Percentiles rank a stretch among this genome's conserved stretches.
These are phyloP conservation scores for Boletus tomentosulus DNA, from an alignment of 768 basidiomycete genomes.

Conservation along the genomic window DNA sequence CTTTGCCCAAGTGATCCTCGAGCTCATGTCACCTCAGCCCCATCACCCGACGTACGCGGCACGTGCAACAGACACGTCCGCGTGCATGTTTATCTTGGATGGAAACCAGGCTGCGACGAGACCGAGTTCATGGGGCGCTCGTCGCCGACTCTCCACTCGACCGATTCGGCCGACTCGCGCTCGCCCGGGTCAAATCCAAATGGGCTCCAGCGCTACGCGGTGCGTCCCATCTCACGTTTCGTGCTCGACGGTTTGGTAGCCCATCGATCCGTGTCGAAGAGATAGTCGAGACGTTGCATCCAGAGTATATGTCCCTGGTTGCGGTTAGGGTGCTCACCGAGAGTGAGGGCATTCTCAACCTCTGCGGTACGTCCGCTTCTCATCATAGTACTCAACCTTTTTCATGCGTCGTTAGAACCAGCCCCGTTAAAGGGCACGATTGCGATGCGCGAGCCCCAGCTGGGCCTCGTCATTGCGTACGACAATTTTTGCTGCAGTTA, in stretches of 20 bases:
- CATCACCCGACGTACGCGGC: no score
- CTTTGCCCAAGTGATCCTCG: neutral
- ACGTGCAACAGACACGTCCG: slow-evolving; percentile 26
- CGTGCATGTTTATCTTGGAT: slow-evolving; percentile 29
- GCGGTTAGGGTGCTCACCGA: slow-evolving; percentile 26
- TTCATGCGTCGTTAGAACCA: slow-evolving; percentile 17
- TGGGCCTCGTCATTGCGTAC: slow-evolving; percentile 19
- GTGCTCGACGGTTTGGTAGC: neutral
- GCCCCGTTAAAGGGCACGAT: slow-evolving; percentile 20
- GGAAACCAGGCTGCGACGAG: slow-evolving; percentile 28
- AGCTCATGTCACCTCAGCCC: neutral
- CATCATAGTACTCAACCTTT: no score
- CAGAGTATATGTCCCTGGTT: slow-evolving; percentile 25
- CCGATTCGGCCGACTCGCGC: slow-evolving; percentile 14
- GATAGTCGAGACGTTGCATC: slow-evolving; percentile 17
- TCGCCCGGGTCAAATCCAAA: slow-evolving; percentile 14
- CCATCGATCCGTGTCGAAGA: slow-evolving; percentile 22
- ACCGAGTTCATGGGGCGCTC: slow-evolving; percentile 25
- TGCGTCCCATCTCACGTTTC: neutral
- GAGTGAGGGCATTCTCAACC: slow-evolving; percentile 22
- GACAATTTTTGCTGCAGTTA: slow-evolving; percentile 13
- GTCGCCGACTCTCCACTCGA: slow-evolving; percentile 27
- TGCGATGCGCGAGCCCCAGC: slow-evolving; percentile 21
- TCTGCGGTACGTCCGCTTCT: slow-evolving; percentile 17
- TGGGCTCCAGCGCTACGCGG: slow-evolving; percentile 26